phyloP scores from a whole-genome alignment of 2,329 filamentous ascomycete species.

The Ceratocystiopsis brevicomis region DNA sequence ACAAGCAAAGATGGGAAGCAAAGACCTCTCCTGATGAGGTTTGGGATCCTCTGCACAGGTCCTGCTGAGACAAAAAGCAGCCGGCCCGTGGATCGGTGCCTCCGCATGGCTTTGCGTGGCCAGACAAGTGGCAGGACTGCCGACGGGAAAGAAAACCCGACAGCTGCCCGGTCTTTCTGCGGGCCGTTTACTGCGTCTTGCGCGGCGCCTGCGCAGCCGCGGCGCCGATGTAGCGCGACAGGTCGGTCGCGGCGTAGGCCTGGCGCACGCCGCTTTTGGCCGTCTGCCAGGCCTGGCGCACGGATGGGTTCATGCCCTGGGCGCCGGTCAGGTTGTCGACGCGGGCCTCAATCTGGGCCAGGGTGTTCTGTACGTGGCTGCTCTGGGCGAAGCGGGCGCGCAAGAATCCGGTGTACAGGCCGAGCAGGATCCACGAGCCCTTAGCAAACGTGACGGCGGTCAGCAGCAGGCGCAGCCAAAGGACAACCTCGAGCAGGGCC shows the following conservation, averaged over 20 bases:
- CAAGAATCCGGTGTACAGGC: constrained; percentile 79
- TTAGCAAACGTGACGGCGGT: constrained; percentile 75
- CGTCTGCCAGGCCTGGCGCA: constrained; percentile 60
- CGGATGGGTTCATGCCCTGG: constrained; percentile 68
- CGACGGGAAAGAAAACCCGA: too few relatives aligned
- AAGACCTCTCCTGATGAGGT: too few relatives aligned
- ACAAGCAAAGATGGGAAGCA: too few relatives aligned
- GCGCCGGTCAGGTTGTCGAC: constrained; percentile 68
- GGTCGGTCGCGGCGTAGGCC: constrained; percentile 62
- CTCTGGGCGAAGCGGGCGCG: constrained; percentile 81
- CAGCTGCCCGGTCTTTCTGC: too few relatives aligned
- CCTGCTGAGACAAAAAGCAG: too few relatives aligned
- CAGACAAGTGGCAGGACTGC: too few relatives aligned
- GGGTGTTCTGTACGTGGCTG: constrained; percentile 72
- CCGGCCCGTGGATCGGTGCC: too few relatives aligned
- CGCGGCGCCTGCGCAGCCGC: constrained; percentile 32
- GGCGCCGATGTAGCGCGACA: constrained; percentile 47
- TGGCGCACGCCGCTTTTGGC: constrained; percentile 56
- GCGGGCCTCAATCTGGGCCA: constrained; percentile 52
- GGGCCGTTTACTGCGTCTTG: constrained; percentile 28
- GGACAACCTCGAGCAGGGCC: constrained; percentile 65
- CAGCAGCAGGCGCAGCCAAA: constrained; percentile 68
- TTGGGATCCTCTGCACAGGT: too few relatives aligned
- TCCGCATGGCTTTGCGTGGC: too few relatives aligned
- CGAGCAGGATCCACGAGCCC: constrained; percentile 75